phyloP scores from a whole-genome alignment of 2,329 filamentous ascomycete genomes.

The Fusarium irregulare region DNA sequence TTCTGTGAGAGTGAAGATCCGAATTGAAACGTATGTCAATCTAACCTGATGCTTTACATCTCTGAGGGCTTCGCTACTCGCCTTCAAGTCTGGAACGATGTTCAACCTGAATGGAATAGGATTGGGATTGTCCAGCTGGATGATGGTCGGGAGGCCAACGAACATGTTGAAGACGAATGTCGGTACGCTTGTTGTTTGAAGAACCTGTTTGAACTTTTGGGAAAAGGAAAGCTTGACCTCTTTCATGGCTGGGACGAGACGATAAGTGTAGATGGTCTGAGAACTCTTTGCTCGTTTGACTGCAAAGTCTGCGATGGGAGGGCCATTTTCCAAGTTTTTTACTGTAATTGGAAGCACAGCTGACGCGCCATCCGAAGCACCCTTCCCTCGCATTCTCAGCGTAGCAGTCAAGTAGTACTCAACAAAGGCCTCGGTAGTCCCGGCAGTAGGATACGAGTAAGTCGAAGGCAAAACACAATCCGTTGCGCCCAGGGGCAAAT shows the following conservation, averaged over 20 bases:
- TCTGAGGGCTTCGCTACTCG: slow-evolving; percentile 37
- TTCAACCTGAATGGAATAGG: slow-evolving; percentile 45
- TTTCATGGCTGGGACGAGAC: slow-evolving; percentile 50
- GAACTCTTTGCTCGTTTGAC: neutral
- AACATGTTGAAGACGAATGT: slow-evolving; percentile 44
- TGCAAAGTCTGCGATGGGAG: slow-evolving; percentile 35
- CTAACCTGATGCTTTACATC: slow-evolving; percentile 29
- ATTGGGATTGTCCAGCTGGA: slow-evolving; percentile 48
- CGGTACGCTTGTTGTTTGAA: slow-evolving; percentile 53
- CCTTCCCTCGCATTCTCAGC: slow-evolving; percentile 23
- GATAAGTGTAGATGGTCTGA: slow-evolving; percentile 38
- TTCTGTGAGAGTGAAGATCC: slow-evolving; percentile 9
- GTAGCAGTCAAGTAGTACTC: slow-evolving; percentile 53
- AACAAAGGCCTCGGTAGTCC: slow-evolving; percentile 14
- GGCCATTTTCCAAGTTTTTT: neutral
- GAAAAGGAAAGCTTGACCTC: slow-evolving; percentile 47
- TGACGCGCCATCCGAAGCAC: neutral
- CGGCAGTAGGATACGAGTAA: neutral
- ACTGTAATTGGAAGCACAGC: slow-evolving; percentile 45
- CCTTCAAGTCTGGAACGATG: slow-evolving; percentile 21
- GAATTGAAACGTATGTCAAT: slow-evolving; percentile 30
- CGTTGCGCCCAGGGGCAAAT: neutral
- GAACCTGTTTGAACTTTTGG: slow-evolving; percentile 51
- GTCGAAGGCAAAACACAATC: slow-evolving; percentile 16
- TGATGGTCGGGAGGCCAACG: slow-evolving; percentile 43